phyloP scores from a whole-genome alignment of 345 rosid species.

The Populus simonii region DNA sequence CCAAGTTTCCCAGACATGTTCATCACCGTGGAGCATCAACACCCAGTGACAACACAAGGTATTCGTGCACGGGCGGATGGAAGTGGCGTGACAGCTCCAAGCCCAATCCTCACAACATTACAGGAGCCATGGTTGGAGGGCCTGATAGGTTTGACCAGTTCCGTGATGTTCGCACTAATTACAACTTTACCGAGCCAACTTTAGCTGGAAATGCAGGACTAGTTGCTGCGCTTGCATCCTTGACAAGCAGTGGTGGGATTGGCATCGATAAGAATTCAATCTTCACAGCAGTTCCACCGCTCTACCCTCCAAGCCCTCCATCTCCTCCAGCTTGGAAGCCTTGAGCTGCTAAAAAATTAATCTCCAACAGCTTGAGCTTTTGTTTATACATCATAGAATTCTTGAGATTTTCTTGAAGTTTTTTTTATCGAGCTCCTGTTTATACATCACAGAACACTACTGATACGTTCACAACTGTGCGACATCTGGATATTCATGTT shows the following conservation, averaged over 20 bases:
- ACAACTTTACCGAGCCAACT: constrained; percentile 72
- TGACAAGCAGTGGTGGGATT: constrained; percentile 51
- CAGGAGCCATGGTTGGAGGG: constrained; percentile 90
- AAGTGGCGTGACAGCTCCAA: constrained; percentile 57
- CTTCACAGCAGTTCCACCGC: constrained; percentile 74
- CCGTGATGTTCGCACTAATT: constrained; percentile 48
- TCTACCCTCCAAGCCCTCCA: constrained; percentile 67
- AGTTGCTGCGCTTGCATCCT: constrained; percentile 70
- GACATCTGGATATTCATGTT: neutral
- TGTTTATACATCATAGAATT: too few relatives aligned
- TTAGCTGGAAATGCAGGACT: constrained; percentile 78
- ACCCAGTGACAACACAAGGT: constrained; percentile 45
- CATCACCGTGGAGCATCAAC: constrained; percentile 84
- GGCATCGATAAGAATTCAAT: constrained; percentile 61
- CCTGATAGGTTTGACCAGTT: constrained; percentile 71
- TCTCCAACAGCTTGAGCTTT: neutral
- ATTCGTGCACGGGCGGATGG: constrained; percentile 73
- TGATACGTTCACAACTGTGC: neutral
- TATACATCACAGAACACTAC: neutral
- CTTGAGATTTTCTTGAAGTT: neutral
- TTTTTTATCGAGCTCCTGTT: neutral
- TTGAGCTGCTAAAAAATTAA: constrained; percentile 18
- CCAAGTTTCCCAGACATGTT: constrained; percentile 64
- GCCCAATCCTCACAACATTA: constrained; percentile 65
- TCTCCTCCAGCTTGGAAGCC: constrained; percentile 85